phyloP scores from a whole-genome alignment of 192 early-diverging fungal species.

The Entomortierella beljakovae region DNA sequence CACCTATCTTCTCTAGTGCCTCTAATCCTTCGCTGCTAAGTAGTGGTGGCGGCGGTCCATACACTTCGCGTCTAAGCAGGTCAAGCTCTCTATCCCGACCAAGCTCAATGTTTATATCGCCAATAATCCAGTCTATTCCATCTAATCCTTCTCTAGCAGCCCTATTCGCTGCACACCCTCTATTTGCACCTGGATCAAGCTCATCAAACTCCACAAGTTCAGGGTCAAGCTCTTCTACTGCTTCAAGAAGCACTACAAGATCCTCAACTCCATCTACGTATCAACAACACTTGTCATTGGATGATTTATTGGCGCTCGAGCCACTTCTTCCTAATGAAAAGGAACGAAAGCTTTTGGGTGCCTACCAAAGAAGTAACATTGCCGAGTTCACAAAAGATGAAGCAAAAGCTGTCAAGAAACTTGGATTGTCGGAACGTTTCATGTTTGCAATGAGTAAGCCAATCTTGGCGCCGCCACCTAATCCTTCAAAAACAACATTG shows the following conservation, averaged over 20 bases:
- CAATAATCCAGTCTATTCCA: neutral
- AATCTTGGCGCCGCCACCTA: slow-evolving; percentile 10
- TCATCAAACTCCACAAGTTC: slow-evolving; percentile 6
- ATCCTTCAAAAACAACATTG: neutral
- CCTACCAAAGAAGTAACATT: slow-evolving; percentile 30
- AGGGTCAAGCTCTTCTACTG: neutral
- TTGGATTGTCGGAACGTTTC: slow-evolving; percentile 39
- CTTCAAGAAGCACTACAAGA: slow-evolving; percentile 8
- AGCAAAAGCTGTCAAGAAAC: slow-evolving; percentile 30
- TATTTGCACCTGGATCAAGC: slow-evolving; percentile 10
- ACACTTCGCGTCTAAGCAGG: neutral
- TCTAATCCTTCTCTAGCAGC: neutral
- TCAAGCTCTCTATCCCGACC: neutral
- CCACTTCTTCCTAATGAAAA: slow-evolving; percentile 39
- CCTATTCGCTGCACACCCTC: slow-evolving; percentile 22
- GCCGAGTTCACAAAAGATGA: slow-evolving; percentile 27
- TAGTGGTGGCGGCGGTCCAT: too few species aligned
- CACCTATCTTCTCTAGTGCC: slow-evolving; percentile 10
- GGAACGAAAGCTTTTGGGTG: slow-evolving; percentile 23
- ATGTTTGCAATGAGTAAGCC: slow-evolving; percentile 44
- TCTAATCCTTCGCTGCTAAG: slow-evolving; percentile 11
- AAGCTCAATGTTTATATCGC: neutral
- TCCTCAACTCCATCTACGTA: slow-evolving; percentile 36
- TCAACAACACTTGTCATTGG: slow-evolving; percentile 32
- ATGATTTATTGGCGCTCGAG: slow-evolving; percentile 43